Conservation (phyloP, 768 basidiomycete genomes). For the Multifurca ochricompacta region DNA sequence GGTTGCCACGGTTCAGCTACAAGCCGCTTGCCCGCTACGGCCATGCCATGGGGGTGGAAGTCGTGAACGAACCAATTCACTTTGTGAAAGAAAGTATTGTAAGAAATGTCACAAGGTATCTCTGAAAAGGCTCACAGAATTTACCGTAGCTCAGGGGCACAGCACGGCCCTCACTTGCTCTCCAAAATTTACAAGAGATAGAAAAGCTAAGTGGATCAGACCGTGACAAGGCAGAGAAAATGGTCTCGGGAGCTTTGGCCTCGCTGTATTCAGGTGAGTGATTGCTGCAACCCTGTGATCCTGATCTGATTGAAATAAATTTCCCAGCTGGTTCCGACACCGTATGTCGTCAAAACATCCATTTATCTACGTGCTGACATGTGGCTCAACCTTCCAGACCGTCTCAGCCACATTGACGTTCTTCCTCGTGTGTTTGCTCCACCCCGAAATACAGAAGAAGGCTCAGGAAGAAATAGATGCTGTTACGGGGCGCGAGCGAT, state of each 20-base stretch:
- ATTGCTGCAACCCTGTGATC: too few species aligned
- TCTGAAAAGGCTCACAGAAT: background rate
- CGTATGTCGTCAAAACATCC: background rate
- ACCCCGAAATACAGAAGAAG: constrained; percentile 11
- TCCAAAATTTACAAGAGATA: background rate
- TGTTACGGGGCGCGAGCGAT: constrained; percentile 22
- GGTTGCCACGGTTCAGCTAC: too few species aligned
- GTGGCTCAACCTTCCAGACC: background rate
- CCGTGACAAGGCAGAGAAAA: background rate
- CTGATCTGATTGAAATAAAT: too few species aligned
- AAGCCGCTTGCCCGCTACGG: too few species aligned
- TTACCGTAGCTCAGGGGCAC: constrained; percentile 10
- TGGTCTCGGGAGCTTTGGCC: background rate
- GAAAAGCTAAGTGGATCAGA: background rate
- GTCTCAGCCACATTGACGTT: constrained; percentile 2
- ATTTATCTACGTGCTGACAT: background rate
- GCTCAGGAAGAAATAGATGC: constrained; percentile 26
- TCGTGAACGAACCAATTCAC: background rate
- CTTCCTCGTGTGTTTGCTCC: constrained; percentile 2
- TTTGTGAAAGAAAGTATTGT: constrained; percentile 1
- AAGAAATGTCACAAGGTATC: background rate
- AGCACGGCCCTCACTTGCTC: background rate
- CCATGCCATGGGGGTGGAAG: background rate
- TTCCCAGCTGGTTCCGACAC: constrained; percentile 15
- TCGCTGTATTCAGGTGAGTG: constrained; percentile 4